A percentile compares a stretch with the other conserved stretches of the same genome.
phyloP scores from a whole-genome alignment of 169 alveolate genomes.

The Plasmodium inui region DNA sequence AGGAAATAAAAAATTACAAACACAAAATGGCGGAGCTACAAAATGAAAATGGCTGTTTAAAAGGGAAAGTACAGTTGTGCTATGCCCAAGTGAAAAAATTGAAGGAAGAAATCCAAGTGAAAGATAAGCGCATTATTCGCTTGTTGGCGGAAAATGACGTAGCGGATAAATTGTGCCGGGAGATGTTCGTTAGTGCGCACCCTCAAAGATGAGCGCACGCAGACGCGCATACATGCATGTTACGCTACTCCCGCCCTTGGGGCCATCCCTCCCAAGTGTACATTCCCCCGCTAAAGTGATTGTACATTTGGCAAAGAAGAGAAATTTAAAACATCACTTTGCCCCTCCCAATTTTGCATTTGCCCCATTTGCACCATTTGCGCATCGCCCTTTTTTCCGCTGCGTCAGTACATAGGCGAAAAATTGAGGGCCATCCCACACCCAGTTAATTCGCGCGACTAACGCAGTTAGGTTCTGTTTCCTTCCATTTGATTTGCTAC shows the following conservation, averaged over 20 bases:
- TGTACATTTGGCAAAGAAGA: not conserved
- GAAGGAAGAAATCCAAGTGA: constrained; percentile 16
- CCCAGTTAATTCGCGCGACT: not conserved
- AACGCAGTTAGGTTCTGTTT: not conserved
- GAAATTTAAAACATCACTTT: not conserved
- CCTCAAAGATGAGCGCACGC: not conserved
- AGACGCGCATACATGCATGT: not conserved
- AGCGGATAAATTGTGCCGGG: constrained; percentile 25
- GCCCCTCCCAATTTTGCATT: not conserved
- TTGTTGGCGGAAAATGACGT: constrained; percentile 36
- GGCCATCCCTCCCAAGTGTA: not conserved
- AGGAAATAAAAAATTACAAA: constrained; percentile 47
- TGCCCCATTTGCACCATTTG: not conserved
- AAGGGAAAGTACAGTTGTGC: constrained; percentile 15
- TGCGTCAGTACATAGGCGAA: not conserved
- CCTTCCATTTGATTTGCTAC: not conserved
- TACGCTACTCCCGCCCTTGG: not conserved
- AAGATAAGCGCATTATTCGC: constrained; percentile 22
- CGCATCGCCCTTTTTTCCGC: not conserved
- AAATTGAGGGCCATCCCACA: not conserved
- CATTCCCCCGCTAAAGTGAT: not conserved
- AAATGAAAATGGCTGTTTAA: constrained; percentile 41
- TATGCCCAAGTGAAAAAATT: constrained; percentile 25
- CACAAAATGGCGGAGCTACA: constrained; percentile 20
- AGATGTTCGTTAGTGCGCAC: not conserved